Evolutionary conservation across 768 basidiomycete genomes (phyloP).

Genomic region (Lactarius sanguifluus): DNA sequence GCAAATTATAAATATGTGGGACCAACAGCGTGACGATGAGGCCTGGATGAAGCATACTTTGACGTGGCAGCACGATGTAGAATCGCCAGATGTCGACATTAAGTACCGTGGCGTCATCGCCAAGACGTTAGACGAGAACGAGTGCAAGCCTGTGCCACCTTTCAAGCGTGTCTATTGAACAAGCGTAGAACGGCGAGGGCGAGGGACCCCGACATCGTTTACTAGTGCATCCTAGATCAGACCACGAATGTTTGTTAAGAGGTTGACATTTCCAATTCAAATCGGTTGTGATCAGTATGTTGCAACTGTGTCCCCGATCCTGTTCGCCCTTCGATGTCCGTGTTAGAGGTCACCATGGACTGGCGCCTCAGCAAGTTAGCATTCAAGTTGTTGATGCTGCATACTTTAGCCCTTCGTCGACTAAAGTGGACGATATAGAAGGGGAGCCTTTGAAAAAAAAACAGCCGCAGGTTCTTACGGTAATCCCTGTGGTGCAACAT

Average conservation of each 20-base stretch:
- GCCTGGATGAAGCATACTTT: conserved; percentile 96
- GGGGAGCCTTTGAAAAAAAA: neutral
- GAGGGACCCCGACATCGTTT: neutral
- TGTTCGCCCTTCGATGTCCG: neutral
- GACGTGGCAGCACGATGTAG: conserved; percentile 81
- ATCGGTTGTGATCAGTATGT: neutral
- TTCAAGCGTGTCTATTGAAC: conserved; percentile 92
- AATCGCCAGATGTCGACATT: conserved; percentile 81
- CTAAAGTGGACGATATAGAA: neutral
- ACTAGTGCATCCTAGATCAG: neutral
- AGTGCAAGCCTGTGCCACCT: conserved; percentile 96
- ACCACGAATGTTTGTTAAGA: neutral
- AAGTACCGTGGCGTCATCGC: conserved; percentile 85
- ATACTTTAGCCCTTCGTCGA: neutral
- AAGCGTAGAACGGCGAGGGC: neutral
- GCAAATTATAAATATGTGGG: conserved; percentile 1
- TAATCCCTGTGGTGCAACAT: too few relatives aligned
- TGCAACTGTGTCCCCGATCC: neutral
- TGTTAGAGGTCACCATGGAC: too few relatives aligned
- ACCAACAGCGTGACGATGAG: conserved; percentile 78
- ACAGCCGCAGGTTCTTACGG: neutral
- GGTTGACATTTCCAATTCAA: neutral
- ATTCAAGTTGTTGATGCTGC: too few relatives aligned
- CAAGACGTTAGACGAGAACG: conserved; percentile 88
- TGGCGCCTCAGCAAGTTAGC: too few relatives aligned